Evolutionary conservation across 768 basidiomycete genomes (phyloP).

Genomic region (Lactarius quietus): DNA sequence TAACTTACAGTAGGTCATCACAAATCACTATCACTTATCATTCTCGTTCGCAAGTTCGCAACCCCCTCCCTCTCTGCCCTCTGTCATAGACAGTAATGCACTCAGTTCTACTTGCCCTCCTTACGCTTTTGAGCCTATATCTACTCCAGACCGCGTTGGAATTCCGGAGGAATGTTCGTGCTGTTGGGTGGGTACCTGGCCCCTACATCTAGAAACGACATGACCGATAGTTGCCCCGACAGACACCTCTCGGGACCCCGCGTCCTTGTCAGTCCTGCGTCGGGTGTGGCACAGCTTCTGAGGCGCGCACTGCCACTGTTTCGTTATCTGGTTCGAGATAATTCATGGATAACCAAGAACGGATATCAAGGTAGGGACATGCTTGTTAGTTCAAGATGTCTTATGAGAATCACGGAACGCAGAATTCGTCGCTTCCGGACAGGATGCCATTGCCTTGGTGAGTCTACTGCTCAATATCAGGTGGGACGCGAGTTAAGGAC

Average conservation of each 20-base stretch:
- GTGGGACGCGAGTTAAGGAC: not conserved
- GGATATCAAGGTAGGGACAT: constrained; percentile 8
- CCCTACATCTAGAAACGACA: not conserved
- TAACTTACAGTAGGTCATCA: no score
- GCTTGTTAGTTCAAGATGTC: no score
- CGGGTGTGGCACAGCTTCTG: not conserved
- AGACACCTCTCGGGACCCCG: not conserved
- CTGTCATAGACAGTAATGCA: not conserved
- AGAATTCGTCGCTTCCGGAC: constrained; percentile 16
- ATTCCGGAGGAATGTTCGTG: not conserved
- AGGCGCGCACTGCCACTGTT: not conserved
- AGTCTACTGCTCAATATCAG: not conserved
- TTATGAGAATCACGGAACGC: not conserved
- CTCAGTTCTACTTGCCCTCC: not conserved
- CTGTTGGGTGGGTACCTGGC: not conserved
- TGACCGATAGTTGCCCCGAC: not conserved
- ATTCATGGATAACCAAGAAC: not conserved
- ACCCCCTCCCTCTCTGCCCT: not conserved
- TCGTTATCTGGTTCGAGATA: not conserved
- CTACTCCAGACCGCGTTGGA: not conserved
- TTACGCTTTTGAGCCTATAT: not conserved
- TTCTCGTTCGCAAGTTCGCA: no score
- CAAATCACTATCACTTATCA: no score
- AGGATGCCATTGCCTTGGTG: constrained; percentile 11
- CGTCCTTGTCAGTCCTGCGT: not conserved